Base-by-base conservation (phyloP, 768 basidiomycete species). In the Crassisporium funariophilum region DNA sequence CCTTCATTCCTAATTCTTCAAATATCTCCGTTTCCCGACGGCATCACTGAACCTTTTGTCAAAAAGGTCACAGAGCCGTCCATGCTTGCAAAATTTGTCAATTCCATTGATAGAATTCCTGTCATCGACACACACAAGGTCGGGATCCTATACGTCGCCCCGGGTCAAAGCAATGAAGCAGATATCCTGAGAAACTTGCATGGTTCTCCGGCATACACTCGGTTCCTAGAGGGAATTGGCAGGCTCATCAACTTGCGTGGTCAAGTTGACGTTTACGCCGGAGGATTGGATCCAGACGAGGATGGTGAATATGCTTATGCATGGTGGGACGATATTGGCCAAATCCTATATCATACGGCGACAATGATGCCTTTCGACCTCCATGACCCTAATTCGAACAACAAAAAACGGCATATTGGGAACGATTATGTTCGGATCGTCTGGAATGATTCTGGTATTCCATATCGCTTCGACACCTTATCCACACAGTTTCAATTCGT, bases 301-400 rank as follows among this genome's bases (percentile, higher is more conserved):
- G 94, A 99, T 59, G 97, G 97, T 11, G 89, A 94, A 66, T 97
- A 95, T 61, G 91, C 95, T 0, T 98, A 98, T 62, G 93, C 95
- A 0, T 99, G 95, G 95, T 97, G 95, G 91, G 94, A 98, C 64
- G 94, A 98, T 59, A 94, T 98, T 40, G 84, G 88, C 4, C 95
- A 98, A 62, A 83, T 97, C 50, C 77, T 98, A 44, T 99, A 90
- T 64, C 97, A 98, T 66, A 88, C 93, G 2, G 90, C 95, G 7
- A 98, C 97, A 2, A 85, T 99, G 75, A 98, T 98, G 95, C 97
- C 97, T 3, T 88, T 84, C 44, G 75, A 73, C 36, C 53, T 68
- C 6, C 67, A 83, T 44, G 91, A 93, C 64, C 81, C 82, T 1
- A 76, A 81, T 39, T 84, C 79, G 56, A 84, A 80, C 52, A 78